Base-by-base conservation (phyloP, 2,329 filamentous ascomycete species). In the Fonsecaea nubica region DNA sequence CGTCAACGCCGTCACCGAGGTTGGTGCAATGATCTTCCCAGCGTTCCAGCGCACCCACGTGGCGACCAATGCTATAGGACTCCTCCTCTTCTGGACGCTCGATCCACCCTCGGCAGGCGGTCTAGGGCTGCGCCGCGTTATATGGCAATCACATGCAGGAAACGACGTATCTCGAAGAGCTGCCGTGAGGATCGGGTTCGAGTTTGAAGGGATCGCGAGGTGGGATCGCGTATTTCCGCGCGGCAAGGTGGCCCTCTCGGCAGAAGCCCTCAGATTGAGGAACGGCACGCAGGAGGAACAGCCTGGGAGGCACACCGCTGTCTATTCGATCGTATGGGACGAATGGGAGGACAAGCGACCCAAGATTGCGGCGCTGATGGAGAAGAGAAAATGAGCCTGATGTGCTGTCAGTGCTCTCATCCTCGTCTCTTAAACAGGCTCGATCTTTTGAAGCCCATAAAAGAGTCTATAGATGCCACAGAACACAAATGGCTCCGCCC, bases 271-370 rank as follows among this genome's bases (percentile, higher is more conserved):
- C 10, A 52, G 58, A 40, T 10, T 30, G 4, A 38, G 42, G 12
- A 60, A 60, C n/a, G 58, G 58, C 4, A 45, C 58, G 58, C 56
- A 21, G 2, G 45, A 52, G 15, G 58, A 60, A 30, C 8, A 21
- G 32, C 58, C 58, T 0, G 58, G 58, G 1, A 18, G 58, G 42
- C 58, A 60, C 15, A 60, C 40, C 2, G 58, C 58, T 2, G 32
- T 52, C 10, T 60, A 21, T 52, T 50, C 40, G 2, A 52, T 60
- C 18, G 58, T 60, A 15, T 60, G 58, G 58, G 58, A 60, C 4
- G 58, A 60, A 32, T 60, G 58, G 58, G 58, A 60, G 9, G 58
- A 60, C 9, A 60, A 60, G 58, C 18, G 58, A 18, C 58, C 58
- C 3, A 7, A 10, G 6, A 40, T 60, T 12, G 35, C 45, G 1